A percentile compares a stretch with the other conserved stretches of the same genome.
These are phyloP conservation scores for Lipomyces sp. DNA, from an alignment of 805 yeast species.

Conservation along the genomic window DNA sequence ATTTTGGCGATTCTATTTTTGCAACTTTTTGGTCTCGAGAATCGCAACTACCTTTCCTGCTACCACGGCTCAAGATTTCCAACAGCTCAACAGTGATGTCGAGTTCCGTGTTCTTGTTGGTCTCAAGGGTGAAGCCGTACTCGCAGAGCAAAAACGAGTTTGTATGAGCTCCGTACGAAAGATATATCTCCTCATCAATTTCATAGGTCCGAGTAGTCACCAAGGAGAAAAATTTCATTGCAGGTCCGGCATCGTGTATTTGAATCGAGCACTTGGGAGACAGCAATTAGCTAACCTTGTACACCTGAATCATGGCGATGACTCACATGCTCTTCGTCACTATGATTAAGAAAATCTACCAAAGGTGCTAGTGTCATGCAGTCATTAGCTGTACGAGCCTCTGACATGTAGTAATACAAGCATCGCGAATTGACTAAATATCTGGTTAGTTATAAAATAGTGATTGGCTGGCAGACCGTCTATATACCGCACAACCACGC, in stretches of 20 bases:
- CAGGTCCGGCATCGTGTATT: slow-evolving; percentile 27
- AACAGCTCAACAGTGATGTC: slow-evolving; percentile 60
- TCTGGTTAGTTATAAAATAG: background rate
- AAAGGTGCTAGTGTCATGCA: slow-evolving; percentile 90
- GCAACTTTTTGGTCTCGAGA: background rate
- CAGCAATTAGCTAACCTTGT: background rate
- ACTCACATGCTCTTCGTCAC: slow-evolving; percentile 24
- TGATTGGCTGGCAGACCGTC: background rate
- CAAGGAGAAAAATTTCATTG: slow-evolving; percentile 37
- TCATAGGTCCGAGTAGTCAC: slow-evolving; percentile 46
- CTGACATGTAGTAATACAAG: slow-evolving; percentile 71
- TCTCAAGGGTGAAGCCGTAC: slow-evolving; percentile 73
- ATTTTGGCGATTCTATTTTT: slow-evolving; percentile 1
- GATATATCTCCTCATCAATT: slow-evolving; percentile 62
- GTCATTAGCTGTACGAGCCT: slow-evolving; percentile 56
- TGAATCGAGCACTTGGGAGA: slow-evolving; percentile 26
- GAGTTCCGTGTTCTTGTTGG: slow-evolving; percentile 70
- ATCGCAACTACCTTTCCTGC: slow-evolving; percentile 48
- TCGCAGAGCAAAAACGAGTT: slow-evolving; percentile 82
- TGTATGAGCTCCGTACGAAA: slow-evolving; percentile 87
- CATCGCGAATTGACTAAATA: slow-evolving; percentile 80
- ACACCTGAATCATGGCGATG: background rate
- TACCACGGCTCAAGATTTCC: slow-evolving; percentile 44
- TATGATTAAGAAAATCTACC: slow-evolving; percentile 86
- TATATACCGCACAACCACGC: slow-evolving; percentile 68